Conservation (phyloP, 78 protist genomes). For the Pelomyxa schiedti region DNA sequence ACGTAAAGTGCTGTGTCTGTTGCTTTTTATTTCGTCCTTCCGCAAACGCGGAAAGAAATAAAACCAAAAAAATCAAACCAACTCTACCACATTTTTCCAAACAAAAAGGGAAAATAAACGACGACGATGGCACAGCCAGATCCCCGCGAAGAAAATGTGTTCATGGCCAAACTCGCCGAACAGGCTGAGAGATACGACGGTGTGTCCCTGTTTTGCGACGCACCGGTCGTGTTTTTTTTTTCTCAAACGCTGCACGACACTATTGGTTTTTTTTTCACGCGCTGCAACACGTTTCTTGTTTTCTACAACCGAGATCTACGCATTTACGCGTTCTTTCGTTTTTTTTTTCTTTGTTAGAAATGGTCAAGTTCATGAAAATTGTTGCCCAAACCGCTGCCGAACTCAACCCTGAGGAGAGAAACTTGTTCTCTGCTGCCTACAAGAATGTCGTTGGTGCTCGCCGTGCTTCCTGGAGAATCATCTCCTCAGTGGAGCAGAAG, state of each 20-base stretch:
- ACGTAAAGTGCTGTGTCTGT: too few relatives aligned
- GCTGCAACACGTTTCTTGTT: too few relatives aligned
- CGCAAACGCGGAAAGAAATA: too few relatives aligned
- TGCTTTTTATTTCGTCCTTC: too few relatives aligned
- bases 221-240: background rate
- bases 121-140: too few relatives aligned
- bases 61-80: too few relatives aligned
- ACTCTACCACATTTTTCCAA: too few relatives aligned
- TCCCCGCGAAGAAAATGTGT: background rate
- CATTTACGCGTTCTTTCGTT: background rate
- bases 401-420: slow-evolving; percentile 92
- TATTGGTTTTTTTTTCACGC: too few relatives aligned
- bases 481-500: slow-evolving; percentile 82
- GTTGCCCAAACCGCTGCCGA: slow-evolving; percentile 80
- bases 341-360: slow-evolving; percentile 27
- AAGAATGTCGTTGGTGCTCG: slow-evolving; percentile 97
- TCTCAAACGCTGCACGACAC: too few relatives aligned
- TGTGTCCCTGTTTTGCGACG: background rate
- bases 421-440: slow-evolving; percentile 97
- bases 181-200: too few relatives aligned
- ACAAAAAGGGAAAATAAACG: too few relatives aligned
- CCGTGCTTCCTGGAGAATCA: slow-evolving; percentile 97
- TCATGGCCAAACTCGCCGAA: background rate
- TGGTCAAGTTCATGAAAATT: slow-evolving; percentile 86
- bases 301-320: background rate